Base-by-base conservation (phyloP, 2,329 filamentous ascomycete species). In the Rhinocladiella similis region DNA sequence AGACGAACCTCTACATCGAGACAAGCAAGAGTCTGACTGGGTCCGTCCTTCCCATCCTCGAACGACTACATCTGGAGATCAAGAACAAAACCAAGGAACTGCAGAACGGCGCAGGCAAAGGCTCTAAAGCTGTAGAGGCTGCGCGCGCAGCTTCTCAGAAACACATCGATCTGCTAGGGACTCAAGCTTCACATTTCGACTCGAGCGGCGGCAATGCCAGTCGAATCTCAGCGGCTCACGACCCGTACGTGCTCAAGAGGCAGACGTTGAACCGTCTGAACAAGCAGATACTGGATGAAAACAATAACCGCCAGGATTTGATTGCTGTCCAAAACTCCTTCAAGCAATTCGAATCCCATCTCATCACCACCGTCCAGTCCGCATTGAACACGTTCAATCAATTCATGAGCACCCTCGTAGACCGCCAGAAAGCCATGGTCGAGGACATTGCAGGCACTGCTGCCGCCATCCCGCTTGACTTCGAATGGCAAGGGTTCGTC, bases 21-120 rank as follows among this genome's bases (percentile, higher is more conserved):
- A 96, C 92, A 5, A 91, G 94, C 66, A 94, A 94, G 79, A 90
- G 86, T 65, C 82, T 99, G 64, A 96, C 93, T 75, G 87, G 86
- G 57, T 86, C 87, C 13, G 89, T 97, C 27, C 80, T 96, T 18
- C 94, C 93, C 36, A 87, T 93, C 62, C 87, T 99, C 69, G 90
- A 95, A 67, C 88, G 91, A 50, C 80, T 99, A 47, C 92, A 97
- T 77, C 87, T 90, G 72, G 94, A 97, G 73, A 94, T 99, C 80
- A 99, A 97, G 82, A 86, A 89, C 77, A 97, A 97, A 79, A 82
- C 84, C 62, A 97, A 97, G 79, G 92, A 97, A 75, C 82, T 99
- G 48, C 81, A 83, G 42, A 82, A 85, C 60, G 92, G 93, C 7
- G 90, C 89, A 19, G 83, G 86, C 59, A 96, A 95, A 79, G 84